Base-by-base conservation (phyloP, 306 rosid genomes). In the Cucumis melo region DNA sequence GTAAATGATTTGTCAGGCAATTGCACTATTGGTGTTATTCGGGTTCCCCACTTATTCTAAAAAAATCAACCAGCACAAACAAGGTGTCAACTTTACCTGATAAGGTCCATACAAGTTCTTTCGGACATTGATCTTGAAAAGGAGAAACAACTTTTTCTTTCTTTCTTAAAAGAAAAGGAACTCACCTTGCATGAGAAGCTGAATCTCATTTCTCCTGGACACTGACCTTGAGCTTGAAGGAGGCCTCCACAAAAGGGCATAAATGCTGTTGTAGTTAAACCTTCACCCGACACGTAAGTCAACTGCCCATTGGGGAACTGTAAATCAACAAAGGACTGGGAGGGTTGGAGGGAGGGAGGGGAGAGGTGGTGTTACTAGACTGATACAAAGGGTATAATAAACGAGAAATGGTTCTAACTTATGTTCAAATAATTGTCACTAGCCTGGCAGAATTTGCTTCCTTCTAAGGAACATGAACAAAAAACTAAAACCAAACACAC, bases 161-260 rank as follows among this genome's bases (percentile, higher is more conserved):
- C 36, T 32, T 58, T 41, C 15, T 67, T 41, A 9, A 19, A n/a
- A 9, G 14, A 41, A 55, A 9, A 12, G 16, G 12, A 60, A 70
- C 83, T 83, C 74, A 95, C 99, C 98, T 95, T 92, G 92, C 91
- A 90, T 68, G 98, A 95, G 83, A 83, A 95, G 90, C 96, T 95
- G 86, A 87, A 95, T 87, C 88, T 90, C 99, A 95, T 90, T 85
- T 95, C 99, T 78, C 99, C 99, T 3, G 99, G 99, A 92, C 90
- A 95, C 81, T 92, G 99, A 83, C 99, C 99, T 75, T 95, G 99
- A 74, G 91, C 97, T 88, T 92, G 99, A 83, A 95, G 89, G 84
- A 92, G 99, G 82, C 99, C 99, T 66, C 98, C 97, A 61, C 90
- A 87, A 54, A 92, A 39, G 61, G 97, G 98, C 78, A 92, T 83